These are phyloP conservation scores for Penicillium odoratum DNA, from an alignment of 495 filamentous ascomycete species.

Conservation along the genomic window DNA sequence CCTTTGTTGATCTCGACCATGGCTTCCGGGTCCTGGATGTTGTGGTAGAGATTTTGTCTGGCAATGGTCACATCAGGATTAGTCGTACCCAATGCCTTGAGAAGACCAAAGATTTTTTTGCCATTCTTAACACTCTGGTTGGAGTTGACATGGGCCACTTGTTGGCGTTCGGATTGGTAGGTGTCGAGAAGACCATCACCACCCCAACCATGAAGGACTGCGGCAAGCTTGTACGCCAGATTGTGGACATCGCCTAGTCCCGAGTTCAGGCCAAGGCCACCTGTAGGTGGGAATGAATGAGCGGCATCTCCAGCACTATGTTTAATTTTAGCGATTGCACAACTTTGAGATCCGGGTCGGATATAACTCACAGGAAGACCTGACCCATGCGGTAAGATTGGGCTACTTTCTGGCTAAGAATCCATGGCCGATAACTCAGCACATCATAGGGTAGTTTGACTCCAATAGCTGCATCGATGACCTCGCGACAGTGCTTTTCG, in stretches of 20 bases:
- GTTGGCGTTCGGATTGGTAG: slow-evolving; percentile 30
- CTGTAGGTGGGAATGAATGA: slow-evolving; percentile 26
- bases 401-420: slow-evolving; percentile 41
- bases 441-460: slow-evolving; percentile 35
- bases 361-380: slow-evolving; percentile 37
- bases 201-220: slow-evolving; percentile 21
- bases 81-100: slow-evolving; percentile 33
- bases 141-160: slow-evolving; percentile 36
- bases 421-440: slow-evolving; percentile 40
- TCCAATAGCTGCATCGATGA: slow-evolving; percentile 35
- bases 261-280: slow-evolving; percentile 36
- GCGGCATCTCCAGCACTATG: slow-evolving; percentile 49
- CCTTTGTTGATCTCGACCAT: slow-evolving; percentile 27
- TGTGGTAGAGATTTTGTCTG: slow-evolving; percentile 29
- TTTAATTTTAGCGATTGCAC: not conserved
- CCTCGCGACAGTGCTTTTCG: slow-evolving; percentile 32
- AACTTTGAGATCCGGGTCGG: not conserved
- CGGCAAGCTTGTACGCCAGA: slow-evolving; percentile 34
- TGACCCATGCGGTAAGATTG: slow-evolving; percentile 29
- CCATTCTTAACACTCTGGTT: slow-evolving; percentile 41
- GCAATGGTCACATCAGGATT: slow-evolving; percentile 23
- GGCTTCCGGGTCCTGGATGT: slow-evolving; percentile 23
- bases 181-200: slow-evolving; percentile 17
- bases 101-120: slow-evolving; percentile 31
- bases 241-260: slow-evolving; percentile 32